Percentiles rank a stretch among this genome's conserved stretches.
phyloP scores from a whole-genome alignment of 768 basidiomycete species.

The Rhizopogon sp. region DNA sequence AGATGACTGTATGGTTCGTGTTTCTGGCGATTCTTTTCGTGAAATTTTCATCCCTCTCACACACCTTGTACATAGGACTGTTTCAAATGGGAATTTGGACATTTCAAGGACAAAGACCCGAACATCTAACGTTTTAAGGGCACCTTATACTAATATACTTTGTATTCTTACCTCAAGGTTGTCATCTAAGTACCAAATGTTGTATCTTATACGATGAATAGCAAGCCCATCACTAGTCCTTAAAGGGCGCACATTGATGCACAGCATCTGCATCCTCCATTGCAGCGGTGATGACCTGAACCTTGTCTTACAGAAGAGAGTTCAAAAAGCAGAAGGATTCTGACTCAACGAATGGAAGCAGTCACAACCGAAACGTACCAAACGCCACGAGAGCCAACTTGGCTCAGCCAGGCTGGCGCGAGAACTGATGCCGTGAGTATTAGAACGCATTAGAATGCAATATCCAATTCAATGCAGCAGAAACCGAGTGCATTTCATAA shows the following conservation, averaged over 20 bases:
- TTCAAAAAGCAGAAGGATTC: too few relatives aligned
- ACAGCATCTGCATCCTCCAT: not conserved
- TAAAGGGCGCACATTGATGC: too few relatives aligned
- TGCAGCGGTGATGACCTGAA: not conserved
- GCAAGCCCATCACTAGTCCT: too few relatives aligned
- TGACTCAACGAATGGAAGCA: not conserved
- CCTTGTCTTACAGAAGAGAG: not conserved
- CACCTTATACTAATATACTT: constrained; percentile 1
- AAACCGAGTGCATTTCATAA: not conserved
- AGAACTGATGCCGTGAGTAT: too few relatives aligned
- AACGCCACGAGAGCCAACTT: too few relatives aligned
- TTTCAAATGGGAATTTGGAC: constrained; percentile 70
- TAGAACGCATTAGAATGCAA: not conserved
- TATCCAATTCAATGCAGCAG: not conserved
- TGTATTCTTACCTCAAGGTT: not conserved
- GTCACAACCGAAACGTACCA: not conserved
- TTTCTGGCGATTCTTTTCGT: not conserved
- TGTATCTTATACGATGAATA: too few relatives aligned
- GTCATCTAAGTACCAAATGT: too few relatives aligned
- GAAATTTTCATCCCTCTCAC: not conserved
- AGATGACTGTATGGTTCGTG: constrained; percentile 55
- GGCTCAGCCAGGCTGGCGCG: too few relatives aligned
- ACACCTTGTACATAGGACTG: constrained; percentile 50
- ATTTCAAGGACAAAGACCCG: constrained; percentile 29
- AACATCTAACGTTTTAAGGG: not conserved